Evolutionary conservation across 179 eudicot genomes (phyloP), one percentile per base, ranked within the genome.

Genomic region (Spinacia oleracea): DNA sequence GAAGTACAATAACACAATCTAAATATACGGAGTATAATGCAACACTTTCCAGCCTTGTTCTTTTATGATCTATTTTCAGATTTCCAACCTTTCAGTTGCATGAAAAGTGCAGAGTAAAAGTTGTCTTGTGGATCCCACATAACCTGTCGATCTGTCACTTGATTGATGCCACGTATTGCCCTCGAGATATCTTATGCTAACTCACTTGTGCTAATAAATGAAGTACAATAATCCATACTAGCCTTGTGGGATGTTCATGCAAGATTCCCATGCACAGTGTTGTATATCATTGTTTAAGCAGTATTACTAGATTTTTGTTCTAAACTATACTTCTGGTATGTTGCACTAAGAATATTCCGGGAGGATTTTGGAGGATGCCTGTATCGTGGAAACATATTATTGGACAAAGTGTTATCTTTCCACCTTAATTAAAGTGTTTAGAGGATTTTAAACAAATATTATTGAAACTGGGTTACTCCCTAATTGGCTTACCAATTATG

Each of bases 341-440:
- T 40, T 32, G 60, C 51, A 56, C 12, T 66, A 34, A 73, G 48
- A 32, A 70, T 71, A 64, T 53, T 51, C 67, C 65, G 20, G 43
- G 60, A 77, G 40, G 34, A 20, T 12, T 81, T 25, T 56, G 70
- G 14, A 58, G 50, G 77, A 68, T n/a, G 60, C 53, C 72, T 73
- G 15, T 46, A 69, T n/a, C 63, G 79, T 78, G 84, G 81, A 78
- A 59, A 51, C 76, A 67, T 60, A 40, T 78, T 27, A 82, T 78
- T 82, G 84, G 85, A 75, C 73, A 38, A 70, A 68, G 64, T 70
- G 67, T 62, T 65, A 48, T 51, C 34, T 27, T 63, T 50, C 45
- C 43, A 48, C 64, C 51, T 60, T 60, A 38, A 45, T 46, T 4
- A 66, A 46, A 73, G 59, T 29, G 56, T 16, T 27, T 35, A 40